Conservation (phyloP, 140 eudicot genomes). For the Flaveria floridana region DNA sequence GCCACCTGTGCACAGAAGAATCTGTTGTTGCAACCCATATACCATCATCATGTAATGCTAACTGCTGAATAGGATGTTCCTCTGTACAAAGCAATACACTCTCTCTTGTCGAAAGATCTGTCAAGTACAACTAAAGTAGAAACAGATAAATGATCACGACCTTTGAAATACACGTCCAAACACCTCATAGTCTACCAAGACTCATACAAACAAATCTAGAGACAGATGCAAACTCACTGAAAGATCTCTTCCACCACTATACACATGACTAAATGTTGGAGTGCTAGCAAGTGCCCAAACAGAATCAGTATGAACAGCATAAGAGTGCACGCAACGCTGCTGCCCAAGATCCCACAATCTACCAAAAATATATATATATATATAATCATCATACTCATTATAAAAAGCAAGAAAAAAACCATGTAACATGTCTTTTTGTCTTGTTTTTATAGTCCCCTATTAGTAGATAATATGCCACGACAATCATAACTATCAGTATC, state of each 20-base stretch:
- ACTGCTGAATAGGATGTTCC: constrained; percentile 68
- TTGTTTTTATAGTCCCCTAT: background rate
- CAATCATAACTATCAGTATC: background rate
- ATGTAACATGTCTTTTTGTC: background rate
- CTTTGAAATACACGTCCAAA: constrained; percentile 5
- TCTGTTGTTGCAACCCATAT: constrained; percentile 83
- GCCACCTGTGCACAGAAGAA: constrained; percentile 83
- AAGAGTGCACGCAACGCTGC: constrained; percentile 83
- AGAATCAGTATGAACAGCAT: constrained; percentile 92
- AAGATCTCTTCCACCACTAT: constrained; percentile 88
- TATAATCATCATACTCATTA: constrained; percentile 17
- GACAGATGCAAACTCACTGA: constrained; percentile 55
- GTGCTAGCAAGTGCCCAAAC: constrained; percentile 94
- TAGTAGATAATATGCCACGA: constrained; percentile 14
- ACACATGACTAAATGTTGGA: constrained; percentile 74
- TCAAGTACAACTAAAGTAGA: constrained; percentile 62
- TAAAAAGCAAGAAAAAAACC: background rate
- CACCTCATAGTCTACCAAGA: background rate
- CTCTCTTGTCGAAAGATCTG: constrained; percentile 77
- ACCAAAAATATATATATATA: constrained; percentile 18
- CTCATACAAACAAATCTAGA: background rate
- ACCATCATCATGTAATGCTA: constrained; percentile 69
- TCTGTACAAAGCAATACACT: constrained; percentile 76
- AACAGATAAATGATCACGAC: background rate
- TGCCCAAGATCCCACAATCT: constrained; percentile 91